Base-by-base conservation (phyloP, 106 monocot species). In the Vanilla planifolia region DNA sequence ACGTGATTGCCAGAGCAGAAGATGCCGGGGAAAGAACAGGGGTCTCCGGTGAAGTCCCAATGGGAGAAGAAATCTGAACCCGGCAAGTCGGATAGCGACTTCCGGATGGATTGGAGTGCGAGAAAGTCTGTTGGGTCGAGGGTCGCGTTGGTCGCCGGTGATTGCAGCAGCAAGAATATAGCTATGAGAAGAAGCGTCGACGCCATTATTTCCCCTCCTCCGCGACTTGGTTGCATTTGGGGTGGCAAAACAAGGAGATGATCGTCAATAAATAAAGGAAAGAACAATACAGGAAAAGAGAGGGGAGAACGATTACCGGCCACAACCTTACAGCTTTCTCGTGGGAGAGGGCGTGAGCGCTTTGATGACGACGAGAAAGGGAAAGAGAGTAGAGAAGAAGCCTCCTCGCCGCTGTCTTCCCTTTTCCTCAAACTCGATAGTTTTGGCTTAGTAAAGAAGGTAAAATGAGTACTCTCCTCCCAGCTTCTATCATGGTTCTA, bases 1-100 rank as follows among this genome's bases (percentile, higher is more conserved):
- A 86, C 86, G 10, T 63, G 62, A 41, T 69, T 57, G 10, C 62
- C 65, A 43, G 64, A 43, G 65, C 86, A 86, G 78, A 75, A 72
- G 30, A 86, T 75, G 14, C 86, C 86, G 3, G 77, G 72, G 68
- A 86, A 86, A 24, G 39, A 53, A 46, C 86, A 86, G 7, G 86
- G 86, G 62, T 86, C 86, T 6, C 68, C 58, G 60, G 86, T 81
- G 78, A 86, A 86, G 68, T 81, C 81, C 86, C 86, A 86, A 9
- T 34, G 37, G 21, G 21, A 23, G 65, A 86, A 78, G 75, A 86
- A 86, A 20, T 24, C 25, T 14, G 86, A 86, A 42, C 86, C 86
- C 1, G 86, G 86, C 61, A 81, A 62, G 44, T 86, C 86, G n/a
- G 68, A 65, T 4, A 86, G 71, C 25, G 75, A 75, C 27, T 69